These are phyloP conservation scores for Phytophthora tubulina DNA, from an alignment of 352 stramenopile genomes.

Conservation along the genomic window DNA sequence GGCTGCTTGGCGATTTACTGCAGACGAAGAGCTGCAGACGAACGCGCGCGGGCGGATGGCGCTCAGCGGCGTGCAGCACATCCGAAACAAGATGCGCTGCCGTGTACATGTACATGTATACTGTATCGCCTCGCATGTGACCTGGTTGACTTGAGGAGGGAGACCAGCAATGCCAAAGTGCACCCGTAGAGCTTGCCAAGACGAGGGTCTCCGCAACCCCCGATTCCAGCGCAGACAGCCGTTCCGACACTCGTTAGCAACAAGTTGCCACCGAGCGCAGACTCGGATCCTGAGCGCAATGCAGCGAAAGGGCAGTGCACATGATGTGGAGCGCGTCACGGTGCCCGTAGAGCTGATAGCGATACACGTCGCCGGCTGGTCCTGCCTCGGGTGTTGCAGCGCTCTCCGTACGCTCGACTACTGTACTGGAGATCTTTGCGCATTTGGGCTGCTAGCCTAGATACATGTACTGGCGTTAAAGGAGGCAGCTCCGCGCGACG, in stretches of 20 bases:
- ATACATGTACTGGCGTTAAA: not conserved
- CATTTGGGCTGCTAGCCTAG: not conserved
- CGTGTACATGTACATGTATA: not conserved
- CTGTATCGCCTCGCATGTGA: conserved; percentile 15
- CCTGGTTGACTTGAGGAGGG: conserved; percentile 19
- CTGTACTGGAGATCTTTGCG: too few species aligned
- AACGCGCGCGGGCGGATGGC: conserved; percentile 10
- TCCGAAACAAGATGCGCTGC: conserved; percentile 8
- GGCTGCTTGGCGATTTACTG: not conserved
- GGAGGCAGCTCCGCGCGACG: conserved; percentile 3
- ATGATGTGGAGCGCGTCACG: conserved; percentile 36
- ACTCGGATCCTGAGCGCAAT: conserved; percentile 14
- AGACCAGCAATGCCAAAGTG: not conserved
- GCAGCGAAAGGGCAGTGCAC: conserved; percentile 27
- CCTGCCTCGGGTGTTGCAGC: not conserved
- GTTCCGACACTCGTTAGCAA: conserved; percentile 17
- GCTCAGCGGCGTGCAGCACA: conserved; percentile 26
- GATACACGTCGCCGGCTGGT: conserved; percentile 22
- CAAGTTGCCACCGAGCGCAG: conserved; percentile 13
- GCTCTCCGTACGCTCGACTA: too few species aligned
- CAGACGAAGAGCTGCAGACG: conserved; percentile 10
- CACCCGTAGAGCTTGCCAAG: conserved; percentile 1
- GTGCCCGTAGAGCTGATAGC: not conserved
- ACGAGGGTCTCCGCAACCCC: not conserved
- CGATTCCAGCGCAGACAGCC: not conserved